Conservation (phyloP, 2,329 filamentous ascomycete species). For the Penicillium sp. region DNA sequence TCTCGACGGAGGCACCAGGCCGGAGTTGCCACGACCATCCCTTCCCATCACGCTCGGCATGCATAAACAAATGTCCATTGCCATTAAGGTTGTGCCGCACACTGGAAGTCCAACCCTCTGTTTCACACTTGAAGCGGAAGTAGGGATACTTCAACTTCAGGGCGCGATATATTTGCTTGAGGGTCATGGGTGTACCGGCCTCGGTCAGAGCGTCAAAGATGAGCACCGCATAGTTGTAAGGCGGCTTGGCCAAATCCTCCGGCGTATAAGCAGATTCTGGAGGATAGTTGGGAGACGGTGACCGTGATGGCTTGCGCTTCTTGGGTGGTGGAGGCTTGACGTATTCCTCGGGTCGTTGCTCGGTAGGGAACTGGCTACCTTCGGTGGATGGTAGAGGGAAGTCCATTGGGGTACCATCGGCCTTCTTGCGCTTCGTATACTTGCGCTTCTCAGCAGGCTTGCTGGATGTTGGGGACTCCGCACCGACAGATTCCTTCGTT, state of each 20-base stretch:
- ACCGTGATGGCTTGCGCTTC: constrained; percentile 54
- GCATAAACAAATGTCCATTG: constrained; percentile 58
- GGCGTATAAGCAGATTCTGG: constrained; percentile 59
- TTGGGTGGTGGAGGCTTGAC: constrained; percentile 48
- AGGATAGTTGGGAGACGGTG: constrained; percentile 61
- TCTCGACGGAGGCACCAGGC: constrained; percentile 58
- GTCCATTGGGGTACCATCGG: constrained; percentile 42
- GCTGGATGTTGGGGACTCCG: constrained; percentile 34
- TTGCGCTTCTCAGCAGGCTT: constrained; percentile 48
- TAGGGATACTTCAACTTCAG: constrained; percentile 63
- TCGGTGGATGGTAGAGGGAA: constrained; percentile 45
- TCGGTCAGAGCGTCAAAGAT: constrained; percentile 62
- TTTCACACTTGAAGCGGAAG: constrained; percentile 60
- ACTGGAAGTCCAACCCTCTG: constrained; percentile 65
- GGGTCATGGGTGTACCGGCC: constrained; percentile 56
- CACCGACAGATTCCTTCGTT: constrained; percentile 32
- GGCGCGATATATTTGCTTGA: constrained; percentile 65
- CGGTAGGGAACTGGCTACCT: constrained; percentile 34
- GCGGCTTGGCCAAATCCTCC: constrained; percentile 61
- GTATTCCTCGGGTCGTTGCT: constrained; percentile 42
- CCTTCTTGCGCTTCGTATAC: constrained; percentile 49
- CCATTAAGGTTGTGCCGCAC: constrained; percentile 62
- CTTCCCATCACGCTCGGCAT: constrained; percentile 60
- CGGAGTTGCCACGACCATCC: constrained; percentile 63
- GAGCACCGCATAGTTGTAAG: constrained; percentile 61